Evolutionary conservation across 2,329 filamentous ascomycete species (phyloP).

Genomic region (Pyricularia grisea): DNA sequence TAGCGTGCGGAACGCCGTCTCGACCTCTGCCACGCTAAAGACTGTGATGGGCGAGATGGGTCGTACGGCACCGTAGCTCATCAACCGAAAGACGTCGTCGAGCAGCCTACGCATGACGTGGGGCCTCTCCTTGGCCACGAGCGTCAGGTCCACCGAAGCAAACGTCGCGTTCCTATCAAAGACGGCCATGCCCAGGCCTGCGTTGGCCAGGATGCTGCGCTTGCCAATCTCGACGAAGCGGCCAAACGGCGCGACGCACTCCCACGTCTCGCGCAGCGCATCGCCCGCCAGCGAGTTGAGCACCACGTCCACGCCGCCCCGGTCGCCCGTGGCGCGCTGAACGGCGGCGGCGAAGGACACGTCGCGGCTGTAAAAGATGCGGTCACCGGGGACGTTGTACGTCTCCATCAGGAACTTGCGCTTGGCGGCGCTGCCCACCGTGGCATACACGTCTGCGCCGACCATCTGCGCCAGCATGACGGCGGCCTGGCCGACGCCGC

Average conservation of each 20-base stretch:
- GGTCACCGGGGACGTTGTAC: slow-evolving; percentile 17
- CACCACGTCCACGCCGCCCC: slow-evolving; percentile 20
- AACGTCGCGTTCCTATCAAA: slow-evolving; percentile 16
- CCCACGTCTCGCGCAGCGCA: slow-evolving; percentile 18
- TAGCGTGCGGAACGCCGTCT: slow-evolving; percentile 9
- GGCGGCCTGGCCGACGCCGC: slow-evolving; percentile 13
- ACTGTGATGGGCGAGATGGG: slow-evolving; percentile 7
- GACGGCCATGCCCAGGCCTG: slow-evolving; percentile 24
- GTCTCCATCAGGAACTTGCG: slow-evolving; percentile 14
- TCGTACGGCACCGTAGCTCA: slow-evolving; percentile 6
- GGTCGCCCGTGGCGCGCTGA: slow-evolving; percentile 13
- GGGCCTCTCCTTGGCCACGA: slow-evolving; percentile 7
- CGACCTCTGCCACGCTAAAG: slow-evolving; percentile 7
- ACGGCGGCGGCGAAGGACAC: slow-evolving; percentile 18
- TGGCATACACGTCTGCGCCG: slow-evolving; percentile 18
- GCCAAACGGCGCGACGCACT: slow-evolving; percentile 22
- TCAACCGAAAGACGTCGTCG: slow-evolving; percentile 7
- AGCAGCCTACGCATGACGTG: slow-evolving; percentile 7
- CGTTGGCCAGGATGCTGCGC: slow-evolving; percentile 21
- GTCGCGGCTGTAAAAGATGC: slow-evolving; percentile 21
- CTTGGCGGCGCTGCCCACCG: slow-evolving; percentile 19
- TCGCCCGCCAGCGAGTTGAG: slow-evolving; percentile 22
- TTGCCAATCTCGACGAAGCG: slow-evolving; percentile 25
- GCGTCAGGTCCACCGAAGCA: slow-evolving; percentile 7
- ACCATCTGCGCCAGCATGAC: slow-evolving; percentile 10